These are phyloP conservation scores for Cystobasidium ongulense DNA, from an alignment of 768 basidiomycete species.

Conservation along the genomic window DNA sequence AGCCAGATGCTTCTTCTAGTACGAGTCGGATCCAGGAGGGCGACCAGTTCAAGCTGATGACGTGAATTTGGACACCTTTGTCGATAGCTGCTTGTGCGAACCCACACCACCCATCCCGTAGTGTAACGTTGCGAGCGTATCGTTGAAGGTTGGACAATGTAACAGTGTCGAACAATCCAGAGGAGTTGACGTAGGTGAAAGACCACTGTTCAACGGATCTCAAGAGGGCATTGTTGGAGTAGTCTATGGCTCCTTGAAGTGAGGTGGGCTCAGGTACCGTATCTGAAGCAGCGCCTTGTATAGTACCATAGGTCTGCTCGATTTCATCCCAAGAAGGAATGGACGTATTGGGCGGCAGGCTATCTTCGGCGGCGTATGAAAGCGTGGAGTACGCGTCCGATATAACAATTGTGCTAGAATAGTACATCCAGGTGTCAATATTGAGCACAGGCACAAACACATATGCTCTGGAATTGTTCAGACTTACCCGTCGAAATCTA, in stretches of 20 bases:
- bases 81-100: conserved; percentile 19
- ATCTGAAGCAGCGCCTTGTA: background rate
- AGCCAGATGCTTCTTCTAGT: conserved; percentile 2
- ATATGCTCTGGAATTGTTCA: background rate
- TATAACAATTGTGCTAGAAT: background rate
- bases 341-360: background rate
- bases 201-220: background rate
- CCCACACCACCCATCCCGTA: conserved; percentile 18
- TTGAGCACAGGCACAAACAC: background rate
- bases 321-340: background rate
- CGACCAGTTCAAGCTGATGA: conserved; percentile 26
- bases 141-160: background rate
- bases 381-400: conserved; percentile 16
- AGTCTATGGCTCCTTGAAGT: background rate
- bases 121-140: conserved; percentile 11
- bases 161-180: conserved; percentile 9
- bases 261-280: background rate
- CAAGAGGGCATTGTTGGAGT: background rate
- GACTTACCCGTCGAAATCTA: conserved; percentile 9
- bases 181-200: background rate
- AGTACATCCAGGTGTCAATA: background rate
- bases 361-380: background rate
- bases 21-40: conserved; percentile 17
- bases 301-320: background rate
- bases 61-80: background rate